Percentiles rank a stretch among this genome's conserved stretches.
Conservation (phyloP, 129 eudicot species). For the Tanacetum coccineum region DNA sequence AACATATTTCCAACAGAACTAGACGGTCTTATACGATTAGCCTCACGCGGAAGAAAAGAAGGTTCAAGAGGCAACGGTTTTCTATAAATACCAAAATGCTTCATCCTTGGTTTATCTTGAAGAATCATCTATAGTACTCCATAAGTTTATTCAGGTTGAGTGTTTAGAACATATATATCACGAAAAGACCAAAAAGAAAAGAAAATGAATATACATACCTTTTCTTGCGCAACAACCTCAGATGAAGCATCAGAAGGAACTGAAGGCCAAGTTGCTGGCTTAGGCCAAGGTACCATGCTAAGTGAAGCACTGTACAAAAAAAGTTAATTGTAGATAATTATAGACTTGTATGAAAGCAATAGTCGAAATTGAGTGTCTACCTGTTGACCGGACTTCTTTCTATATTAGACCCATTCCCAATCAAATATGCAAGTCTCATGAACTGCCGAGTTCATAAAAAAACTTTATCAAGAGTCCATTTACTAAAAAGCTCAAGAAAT, state of each 20-base stretch:
- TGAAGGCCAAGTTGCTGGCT: constrained; percentile 86
- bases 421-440: constrained; percentile 89
- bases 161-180: constrained; percentile 3
- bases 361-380: constrained; percentile 30
- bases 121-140: constrained; percentile 55
- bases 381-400: constrained; percentile 98
- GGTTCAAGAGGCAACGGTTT: constrained; percentile 93
- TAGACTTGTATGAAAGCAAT: constrained; percentile 7
- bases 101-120: constrained; percentile 60
- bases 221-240: constrained; percentile 72
- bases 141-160: constrained; percentile 12
- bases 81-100: constrained; percentile 84
- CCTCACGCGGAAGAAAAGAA: constrained; percentile 67
- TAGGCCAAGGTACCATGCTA: constrained; percentile 99
- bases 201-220: constrained; percentile 35
- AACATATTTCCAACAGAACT: constrained; percentile 72
- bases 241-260: constrained; percentile 78
- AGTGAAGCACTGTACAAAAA: constrained; percentile 62
- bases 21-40: constrained; percentile 77
- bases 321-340: not conserved
- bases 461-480: constrained; percentile 9
- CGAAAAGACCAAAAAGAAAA: not conserved
- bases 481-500: not conserved
- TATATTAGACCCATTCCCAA: constrained; percentile 72
- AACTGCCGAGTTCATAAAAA: constrained; percentile 50